A percentile compares a stretch with the other conserved stretches of the same genome.
phyloP scores from a whole-genome alignment of 2,329 filamentous ascomycete species.

The Pyricularia pennisetigena region DNA sequence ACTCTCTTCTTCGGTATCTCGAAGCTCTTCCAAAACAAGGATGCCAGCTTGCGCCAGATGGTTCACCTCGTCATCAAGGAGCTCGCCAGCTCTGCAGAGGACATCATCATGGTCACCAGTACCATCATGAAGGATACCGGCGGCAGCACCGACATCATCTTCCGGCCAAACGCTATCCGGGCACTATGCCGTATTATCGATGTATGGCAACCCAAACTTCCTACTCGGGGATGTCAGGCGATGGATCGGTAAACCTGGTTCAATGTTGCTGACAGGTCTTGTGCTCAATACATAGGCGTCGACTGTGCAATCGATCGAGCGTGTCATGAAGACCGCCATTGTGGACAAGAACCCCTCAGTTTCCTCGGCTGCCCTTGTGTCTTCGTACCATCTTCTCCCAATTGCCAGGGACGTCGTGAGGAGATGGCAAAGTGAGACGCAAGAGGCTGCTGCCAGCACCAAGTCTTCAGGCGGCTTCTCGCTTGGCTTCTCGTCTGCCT shows the following conservation, averaged over 20 bases:
- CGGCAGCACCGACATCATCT: slow-evolving; percentile 86
- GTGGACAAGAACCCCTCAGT: slow-evolving; percentile 98
- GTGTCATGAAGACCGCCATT: slow-evolving; percentile 97
- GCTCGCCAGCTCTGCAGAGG: slow-evolving; percentile 86
- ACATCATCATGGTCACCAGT: slow-evolving; percentile 99
- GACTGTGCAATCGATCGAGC: slow-evolving; percentile 94
- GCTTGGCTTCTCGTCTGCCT: slow-evolving; percentile 79
- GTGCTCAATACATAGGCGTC: slow-evolving; percentile 51
- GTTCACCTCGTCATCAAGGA: slow-evolving; percentile 98
- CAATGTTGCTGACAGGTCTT: background rate
- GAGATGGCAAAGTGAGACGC: slow-evolving; percentile 97
- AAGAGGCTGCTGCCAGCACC: slow-evolving; percentile 83
- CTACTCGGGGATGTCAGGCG: background rate
- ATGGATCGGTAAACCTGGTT: background rate
- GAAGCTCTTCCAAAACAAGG: slow-evolving; percentile 99
- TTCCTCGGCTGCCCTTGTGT: slow-evolving; percentile 89
- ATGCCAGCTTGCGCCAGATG: slow-evolving; percentile 96
- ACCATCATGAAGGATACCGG: slow-evolving; percentile 99
- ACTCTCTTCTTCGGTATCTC: slow-evolving; percentile 98
- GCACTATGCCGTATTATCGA: slow-evolving; percentile 95
- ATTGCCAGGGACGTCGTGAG: slow-evolving; percentile 92
- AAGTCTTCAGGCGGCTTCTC: slow-evolving; percentile 88
- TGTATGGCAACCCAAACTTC: slow-evolving; percentile 38
- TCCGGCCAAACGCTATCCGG: slow-evolving; percentile 90
- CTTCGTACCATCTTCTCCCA: slow-evolving; percentile 93